Base-by-base conservation (phyloP, 352 stramenopile genomes). In the Phytophthora pinifolia region DNA sequence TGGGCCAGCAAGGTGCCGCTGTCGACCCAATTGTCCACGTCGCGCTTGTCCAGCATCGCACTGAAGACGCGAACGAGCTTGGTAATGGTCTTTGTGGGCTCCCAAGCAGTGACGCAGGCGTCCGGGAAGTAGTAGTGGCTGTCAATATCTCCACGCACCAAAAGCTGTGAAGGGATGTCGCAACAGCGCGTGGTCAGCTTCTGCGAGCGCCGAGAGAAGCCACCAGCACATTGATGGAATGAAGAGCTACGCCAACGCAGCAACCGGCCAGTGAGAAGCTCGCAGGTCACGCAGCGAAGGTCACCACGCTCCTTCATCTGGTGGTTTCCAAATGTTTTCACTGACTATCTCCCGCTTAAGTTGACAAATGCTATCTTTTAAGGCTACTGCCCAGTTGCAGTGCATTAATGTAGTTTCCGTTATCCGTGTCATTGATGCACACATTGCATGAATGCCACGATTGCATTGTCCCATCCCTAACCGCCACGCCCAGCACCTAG, bases 1-100 rank as follows among this genome's bases (percentile, higher is more conserved):
- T 84, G 73, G 1, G 76, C 76, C 30, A 86, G 48, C 38, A 89
- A 54, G 9, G 76, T 82, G 60, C 74, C 79, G 47, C 74, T 82
- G 59, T 89, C 79, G 43, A 89, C 34, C 79, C 79, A 89, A 58
- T 86, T 87, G 59, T 79, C 72, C 10, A 87, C 51, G 30, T 81
- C 59, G 7, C 64, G 54, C 20, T 52, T 69, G 38, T 76, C 62
- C 1, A 84, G 58, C 47, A 82, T 50, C 12, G 36, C 49, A 42
- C 60, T 70, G 48, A 81, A 71, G 27, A 72, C 62, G 6, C 67
- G 59, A n/a, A 86, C 53, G 32, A 82, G 62, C 9, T 63, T 41
- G 12, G 60, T 67, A 36, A 86, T 73, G 60, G 53, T 57, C 43
- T 75, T 45, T 1, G 66, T 65, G 46, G 72, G 75, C 25, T 80